Evolutionary conservation across 176 grass and related monocot species (phyloP).

Genomic region (Microstegium vimineum): DNA sequence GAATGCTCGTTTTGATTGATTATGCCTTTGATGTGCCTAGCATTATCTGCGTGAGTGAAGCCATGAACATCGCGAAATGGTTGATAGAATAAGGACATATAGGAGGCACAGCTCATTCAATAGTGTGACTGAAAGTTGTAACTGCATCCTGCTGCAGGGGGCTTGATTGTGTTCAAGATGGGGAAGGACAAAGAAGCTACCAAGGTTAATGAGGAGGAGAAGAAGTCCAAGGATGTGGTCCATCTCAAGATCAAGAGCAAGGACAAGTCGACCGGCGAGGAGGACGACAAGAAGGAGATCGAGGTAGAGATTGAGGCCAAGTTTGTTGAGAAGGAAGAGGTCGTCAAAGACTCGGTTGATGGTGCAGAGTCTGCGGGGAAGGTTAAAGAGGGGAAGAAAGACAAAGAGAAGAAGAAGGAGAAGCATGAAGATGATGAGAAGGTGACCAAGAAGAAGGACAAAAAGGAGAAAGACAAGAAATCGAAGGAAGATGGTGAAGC

Average conservation of each 20-base stretch:
- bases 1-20: not conserved
- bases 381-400: conserved; percentile 23
- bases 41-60: not conserved
- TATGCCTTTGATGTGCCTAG: not conserved
- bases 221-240: conserved; percentile 45
- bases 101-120: not conserved
- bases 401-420: conserved; percentile 15
- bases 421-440: conserved; percentile 14
- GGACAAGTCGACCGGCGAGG: conserved; percentile 25
- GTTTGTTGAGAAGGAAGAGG: conserved; percentile 48
- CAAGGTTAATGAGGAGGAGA: conserved; percentile 39
- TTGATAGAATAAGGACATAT: not conserved
- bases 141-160: not conserved
- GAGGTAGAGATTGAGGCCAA: conserved; percentile 53
- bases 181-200: conserved; percentile 30
- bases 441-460: conserved; percentile 12
- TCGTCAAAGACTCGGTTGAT: conserved; percentile 16
- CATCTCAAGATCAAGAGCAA: conserved; percentile 68
- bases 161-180: conserved; percentile 17
- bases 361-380: not conserved
- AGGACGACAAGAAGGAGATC: conserved; percentile 48
- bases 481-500: not conserved
- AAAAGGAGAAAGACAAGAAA: conserved; percentile 23
- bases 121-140: not conserved
- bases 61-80: not conserved